Evolutionary conservation across 2,329 filamentous ascomycete genomes (phyloP).

Genomic region (Sordariomycetes sp.): DNA sequence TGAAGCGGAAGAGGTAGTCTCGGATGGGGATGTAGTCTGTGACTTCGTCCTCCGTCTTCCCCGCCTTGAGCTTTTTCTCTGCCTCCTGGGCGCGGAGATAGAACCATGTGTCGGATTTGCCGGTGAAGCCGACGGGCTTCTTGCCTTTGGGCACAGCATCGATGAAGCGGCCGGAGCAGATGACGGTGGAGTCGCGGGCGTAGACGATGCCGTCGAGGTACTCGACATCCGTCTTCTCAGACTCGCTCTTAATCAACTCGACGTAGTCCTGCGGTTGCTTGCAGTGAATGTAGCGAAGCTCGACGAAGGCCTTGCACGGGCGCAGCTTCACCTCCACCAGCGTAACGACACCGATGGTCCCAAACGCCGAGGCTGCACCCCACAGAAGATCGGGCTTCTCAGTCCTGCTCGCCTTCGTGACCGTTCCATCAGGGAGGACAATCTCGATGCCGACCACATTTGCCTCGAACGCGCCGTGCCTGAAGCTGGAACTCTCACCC

Average conservation of each 20-base stretch:
- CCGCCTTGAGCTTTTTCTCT: constrained; percentile 15
- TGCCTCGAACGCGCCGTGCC: constrained; percentile 55
- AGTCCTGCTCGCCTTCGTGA: constrained; percentile 43
- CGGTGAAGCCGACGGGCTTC: constrained; percentile 39
- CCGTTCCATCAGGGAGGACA: constrained; percentile 50
- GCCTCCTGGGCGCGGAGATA: constrained; percentile 55
- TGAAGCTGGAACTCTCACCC: constrained; percentile 61
- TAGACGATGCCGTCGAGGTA: constrained; percentile 66
- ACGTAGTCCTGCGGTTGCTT: constrained; percentile 27
- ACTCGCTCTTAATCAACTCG: constrained; percentile 34
- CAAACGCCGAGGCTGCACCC: constrained; percentile 56
- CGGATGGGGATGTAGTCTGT: constrained; percentile 49
- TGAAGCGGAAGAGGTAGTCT: constrained; percentile 65
- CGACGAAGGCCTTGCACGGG: constrained; percentile 44
- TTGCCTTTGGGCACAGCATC: constrained; percentile 29
- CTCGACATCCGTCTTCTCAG: constrained; percentile 34
- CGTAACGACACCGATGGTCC: constrained; percentile 59
- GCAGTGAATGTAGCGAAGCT: constrained; percentile 45
- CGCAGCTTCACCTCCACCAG: constrained; percentile 51
- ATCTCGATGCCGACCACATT: constrained; percentile 56
- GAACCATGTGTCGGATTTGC: constrained; percentile 60
- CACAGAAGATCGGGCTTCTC: constrained; percentile 52
- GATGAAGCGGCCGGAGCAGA: constrained; percentile 52
- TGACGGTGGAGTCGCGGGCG: constrained; percentile 40
- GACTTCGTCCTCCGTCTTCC: constrained; percentile 8